Base-by-base conservation (phyloP, 352 stramenopile genomes). In the Phytophthora sojae region DNA sequence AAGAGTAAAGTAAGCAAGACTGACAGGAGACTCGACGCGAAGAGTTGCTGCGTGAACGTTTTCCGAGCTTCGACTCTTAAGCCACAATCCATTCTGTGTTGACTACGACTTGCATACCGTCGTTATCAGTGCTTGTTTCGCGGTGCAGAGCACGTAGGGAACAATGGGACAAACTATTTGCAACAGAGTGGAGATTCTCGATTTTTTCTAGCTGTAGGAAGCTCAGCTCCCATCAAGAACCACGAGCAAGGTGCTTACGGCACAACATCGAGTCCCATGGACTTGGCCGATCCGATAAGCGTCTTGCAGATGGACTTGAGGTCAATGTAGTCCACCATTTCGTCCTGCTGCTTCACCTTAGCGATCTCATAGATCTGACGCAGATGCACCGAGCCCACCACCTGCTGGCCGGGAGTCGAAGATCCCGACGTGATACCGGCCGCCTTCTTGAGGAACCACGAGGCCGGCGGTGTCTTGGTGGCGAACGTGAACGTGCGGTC, bases 301-400 rank as follows among this genome's bases (percentile, higher is more conserved):
- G 85, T 98, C 81, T 95, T 95, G 75, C 91, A 98, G 69, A 99
- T 91, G 35, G 86, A 92, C 77, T 92, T 67, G 42, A 99, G 81
- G 11, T 96, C 89, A 57, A 98, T 94, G 81, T 98, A 96, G 78
- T 94, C 90, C 55, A 98, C 84, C 76, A 98, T 88, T 19, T 98
- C 84, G 81, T 99, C 97, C 70, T 92, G 82, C 73, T 99, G 91
- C 85, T 99, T 99, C 56, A 99, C 86, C 79, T 98, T 96, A 37
- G 97, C 98, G 81, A 99, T 99, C 81, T 99, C 95, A 82, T 99
- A 99, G 55, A 99, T 95, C 62, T 97, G 91, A 77, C 98, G 97
- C 23, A 98, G 78, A 55, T 91, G 90, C 35, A 99, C 96, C 39
- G 86, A 91, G 52, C 92, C 96, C 56, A 89, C 80, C 15, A 89